Conservation (phyloP, 1,284 basidiomycete species). For the Tremellales sp. region DNA sequence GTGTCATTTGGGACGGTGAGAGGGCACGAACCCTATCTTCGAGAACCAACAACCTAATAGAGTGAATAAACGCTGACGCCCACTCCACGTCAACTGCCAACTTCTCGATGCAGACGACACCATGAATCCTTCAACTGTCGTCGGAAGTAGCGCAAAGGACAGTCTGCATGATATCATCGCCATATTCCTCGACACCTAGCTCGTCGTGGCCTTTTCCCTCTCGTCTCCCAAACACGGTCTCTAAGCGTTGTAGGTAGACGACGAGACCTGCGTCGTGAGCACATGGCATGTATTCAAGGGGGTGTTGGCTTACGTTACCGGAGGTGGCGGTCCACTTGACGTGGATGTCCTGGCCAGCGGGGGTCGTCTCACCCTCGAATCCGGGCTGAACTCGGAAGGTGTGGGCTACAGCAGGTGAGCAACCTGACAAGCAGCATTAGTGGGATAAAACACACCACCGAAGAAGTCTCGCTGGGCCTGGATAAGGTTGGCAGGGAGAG, state of each 20-base stretch:
- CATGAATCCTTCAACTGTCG: not conserved
- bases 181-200: not conserved
- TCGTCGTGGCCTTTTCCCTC: too few species aligned
- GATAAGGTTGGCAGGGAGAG: conserved; percentile 88
- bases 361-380: conserved; percentile 77
- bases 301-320: conserved; percentile 29
- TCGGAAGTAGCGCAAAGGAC: not conserved
- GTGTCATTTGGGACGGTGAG: too few species aligned
- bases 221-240: not conserved
- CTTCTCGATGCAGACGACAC: too few species aligned
- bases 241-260: conserved; percentile 85
- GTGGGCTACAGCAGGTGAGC: conserved; percentile 67
- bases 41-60: too few species aligned
- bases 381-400: conserved; percentile 89
- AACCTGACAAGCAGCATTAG: not conserved
- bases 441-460: conserved; percentile 28
- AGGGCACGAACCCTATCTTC: too few species aligned
- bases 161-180: not conserved
- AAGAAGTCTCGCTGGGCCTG: conserved; percentile 75
- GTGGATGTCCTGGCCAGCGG: conserved; percentile 76
- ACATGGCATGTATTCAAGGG: conserved; percentile 29
- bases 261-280: conserved; percentile 71
- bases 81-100: too few species aligned
- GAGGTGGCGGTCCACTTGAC: conserved; percentile 54
- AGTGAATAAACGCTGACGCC: too few species aligned